Percentiles rank a stretch among this genome's conserved stretches.
Conservation (phyloP, 805 yeast species). For the Metschnikowia corniflorae region DNA sequence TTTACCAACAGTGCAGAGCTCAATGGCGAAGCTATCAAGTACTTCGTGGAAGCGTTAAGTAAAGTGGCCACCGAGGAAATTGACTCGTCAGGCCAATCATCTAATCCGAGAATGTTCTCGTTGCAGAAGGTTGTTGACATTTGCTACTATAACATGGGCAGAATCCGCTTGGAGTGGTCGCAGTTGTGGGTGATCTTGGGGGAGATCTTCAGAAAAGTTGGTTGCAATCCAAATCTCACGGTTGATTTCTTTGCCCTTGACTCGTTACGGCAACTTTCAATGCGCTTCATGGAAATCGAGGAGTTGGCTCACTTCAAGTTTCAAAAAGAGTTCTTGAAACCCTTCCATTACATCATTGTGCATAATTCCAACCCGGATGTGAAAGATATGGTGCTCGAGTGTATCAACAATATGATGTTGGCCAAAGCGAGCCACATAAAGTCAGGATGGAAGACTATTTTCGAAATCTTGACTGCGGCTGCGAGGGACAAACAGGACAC, state of each 20-base stretch:
- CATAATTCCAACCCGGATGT: constrained; percentile 68
- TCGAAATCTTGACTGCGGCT: constrained; percentile 72
- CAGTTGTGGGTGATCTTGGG: constrained; percentile 95
- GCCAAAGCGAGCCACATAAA: constrained; percentile 70
- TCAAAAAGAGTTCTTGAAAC: constrained; percentile 89
- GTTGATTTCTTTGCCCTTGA: constrained; percentile 90
- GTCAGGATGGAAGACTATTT: constrained; percentile 93
- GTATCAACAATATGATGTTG: constrained; percentile 79
- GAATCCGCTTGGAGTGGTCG: constrained; percentile 96
- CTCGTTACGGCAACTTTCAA: constrained; percentile 86
- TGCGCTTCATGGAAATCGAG: constrained; percentile 88
- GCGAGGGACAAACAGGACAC: constrained; percentile 58
- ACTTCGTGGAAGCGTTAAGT: constrained; percentile 82
- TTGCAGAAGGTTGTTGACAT: constrained; percentile 95
- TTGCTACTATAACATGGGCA: constrained; percentile 94
- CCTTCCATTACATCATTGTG: constrained; percentile 75
- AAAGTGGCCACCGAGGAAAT: constrained; percentile 89
- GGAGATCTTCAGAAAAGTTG: constrained; percentile 78
- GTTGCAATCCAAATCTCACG: constrained; percentile 70
- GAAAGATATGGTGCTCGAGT: constrained; percentile 85
- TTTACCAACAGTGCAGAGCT: constrained; percentile 78
- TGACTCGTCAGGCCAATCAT: constrained; percentile 76
- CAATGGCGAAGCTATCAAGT: constrained; percentile 79
- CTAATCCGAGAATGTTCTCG: constrained; percentile 86
- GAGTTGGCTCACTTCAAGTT: constrained; percentile 94